phyloP scores from a whole-genome alignment of 805 yeast species.

The Vanderwaltozyma verrucispora region DNA sequence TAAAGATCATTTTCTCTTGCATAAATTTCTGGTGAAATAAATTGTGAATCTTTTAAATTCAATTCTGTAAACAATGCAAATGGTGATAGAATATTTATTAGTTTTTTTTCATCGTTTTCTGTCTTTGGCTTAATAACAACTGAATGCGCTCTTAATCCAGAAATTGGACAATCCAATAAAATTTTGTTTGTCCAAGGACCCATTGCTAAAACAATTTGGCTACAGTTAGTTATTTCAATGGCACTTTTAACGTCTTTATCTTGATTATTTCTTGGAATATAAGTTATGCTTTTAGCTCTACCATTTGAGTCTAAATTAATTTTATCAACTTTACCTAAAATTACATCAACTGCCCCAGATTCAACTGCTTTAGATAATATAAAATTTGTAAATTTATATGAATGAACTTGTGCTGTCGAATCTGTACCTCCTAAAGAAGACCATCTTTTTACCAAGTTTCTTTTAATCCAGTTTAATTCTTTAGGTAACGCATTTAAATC shows the following conservation, averaged over 20 bases:
- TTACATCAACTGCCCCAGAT: slow-evolving; percentile 70
- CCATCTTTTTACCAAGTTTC: slow-evolving; percentile 57
- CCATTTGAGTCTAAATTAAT: slow-evolving; percentile 34
- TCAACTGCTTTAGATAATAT: slow-evolving; percentile 71
- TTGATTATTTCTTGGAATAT: not conserved
- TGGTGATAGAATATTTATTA: slow-evolving; percentile 49
- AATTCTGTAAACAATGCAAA: slow-evolving; percentile 91
- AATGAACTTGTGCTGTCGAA: slow-evolving; percentile 95
- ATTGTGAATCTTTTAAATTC: slow-evolving; percentile 50
- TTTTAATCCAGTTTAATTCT: slow-evolving; percentile 69
- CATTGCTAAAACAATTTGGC: slow-evolving; percentile 72
- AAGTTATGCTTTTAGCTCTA: slow-evolving; percentile 17
- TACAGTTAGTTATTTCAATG: slow-evolving; percentile 44
- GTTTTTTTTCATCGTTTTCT: slow-evolving; percentile 28
- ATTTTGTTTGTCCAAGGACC: slow-evolving; percentile 97
- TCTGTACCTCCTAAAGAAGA: slow-evolving; percentile 72
- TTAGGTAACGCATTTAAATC: slow-evolving; percentile 35
- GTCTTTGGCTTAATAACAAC: slow-evolving; percentile 76
- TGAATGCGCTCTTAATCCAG: slow-evolving; percentile 91
- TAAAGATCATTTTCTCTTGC: slow-evolving; percentile 94
- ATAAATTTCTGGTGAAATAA: slow-evolving; percentile 87
- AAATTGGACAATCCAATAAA: slow-evolving; percentile 86
- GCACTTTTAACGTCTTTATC: slow-evolving; percentile 14
- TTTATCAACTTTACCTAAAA: slow-evolving; percentile 75
- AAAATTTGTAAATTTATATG: slow-evolving; percentile 84